Evolutionary conservation across 495 filamentous ascomycete genomes (phyloP), one percentile per base, ranked within the genome.

Genomic region (Annulohypoxylon maeteangense): DNA sequence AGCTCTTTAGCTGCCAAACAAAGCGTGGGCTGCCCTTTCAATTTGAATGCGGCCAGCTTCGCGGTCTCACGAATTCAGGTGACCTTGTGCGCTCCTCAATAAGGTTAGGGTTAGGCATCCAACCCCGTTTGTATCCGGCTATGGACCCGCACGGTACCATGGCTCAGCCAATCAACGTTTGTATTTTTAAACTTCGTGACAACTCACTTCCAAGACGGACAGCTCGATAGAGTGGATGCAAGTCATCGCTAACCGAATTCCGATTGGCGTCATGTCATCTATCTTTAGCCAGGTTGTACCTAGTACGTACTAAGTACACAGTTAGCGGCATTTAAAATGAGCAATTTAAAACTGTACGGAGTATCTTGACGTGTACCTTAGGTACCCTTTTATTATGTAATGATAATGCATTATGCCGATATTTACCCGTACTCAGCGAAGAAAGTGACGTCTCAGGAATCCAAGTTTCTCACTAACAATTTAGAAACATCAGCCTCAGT

Each of bases 51-150:
- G 40, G 38, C 36, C 64, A 48, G 34, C 25, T 42, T 27, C 63
- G 67, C 57, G 2, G 23, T 60, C n/a, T 38, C 70, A 65, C 70
- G 70, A 68, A 68, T 65, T 73, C 70, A 73, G 54, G 61, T 73
- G 70, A 73, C 65, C 62, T 59, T 60, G 40, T 62, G 31, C 2
- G 31, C 50, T 31, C 11, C 55, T 44, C 12, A 59, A 62, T 56
- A 10, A 7, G 54, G 60, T 60, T 64, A 68, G 42, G 54, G 47
- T 29, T 65, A 73, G 70, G 70, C 70, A n/a, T 65, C 23, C 65
- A 61, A 44, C 65, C 16, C 16, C 36, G 12, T 22, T 47, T 44
- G 16, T 44, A 20, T 32, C 36, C 14, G 11, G 11, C 4, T 11
- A 29, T 65, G 27, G 42, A 57, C 16, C 31, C 27, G 4, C 45